Percentiles rank a stretch among this genome's conserved stretches.
Evolutionary conservation across 495 filamentous ascomycete genomes (phyloP).

Genomic region (Lichina pygmaea): DNA sequence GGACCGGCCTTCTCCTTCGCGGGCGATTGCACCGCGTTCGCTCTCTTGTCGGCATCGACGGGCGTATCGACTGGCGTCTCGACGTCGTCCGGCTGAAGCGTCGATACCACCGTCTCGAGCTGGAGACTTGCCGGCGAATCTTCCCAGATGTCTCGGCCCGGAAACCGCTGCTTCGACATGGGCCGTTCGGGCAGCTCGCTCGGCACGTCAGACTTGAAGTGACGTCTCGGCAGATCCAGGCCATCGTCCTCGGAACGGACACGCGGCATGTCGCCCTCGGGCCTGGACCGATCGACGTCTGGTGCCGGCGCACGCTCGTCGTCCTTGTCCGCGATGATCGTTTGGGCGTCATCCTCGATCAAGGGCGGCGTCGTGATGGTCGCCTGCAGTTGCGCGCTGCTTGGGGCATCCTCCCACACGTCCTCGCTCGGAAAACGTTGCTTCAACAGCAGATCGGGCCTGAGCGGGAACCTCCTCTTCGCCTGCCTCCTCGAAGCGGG

Average conservation of each 20-base stretch:
- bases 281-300: not conserved
- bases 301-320: slow-evolving; percentile 2
- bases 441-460: slow-evolving; percentile 10
- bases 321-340: slow-evolving; percentile 10
- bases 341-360: slow-evolving; percentile 12
- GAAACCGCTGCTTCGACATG: slow-evolving; percentile 48
- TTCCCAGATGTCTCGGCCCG: slow-evolving; percentile 91
- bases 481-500: not conserved
- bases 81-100: slow-evolving; percentile 20
- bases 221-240: slow-evolving; percentile 6
- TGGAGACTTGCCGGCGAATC: slow-evolving; percentile 66
- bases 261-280: slow-evolving; percentile 15
- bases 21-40: slow-evolving; percentile 15
- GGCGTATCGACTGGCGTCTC: slow-evolving; percentile 8
- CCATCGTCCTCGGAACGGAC: slow-evolving; percentile 3
- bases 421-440: slow-evolving; percentile 82
- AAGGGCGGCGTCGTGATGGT: slow-evolving; percentile 63
- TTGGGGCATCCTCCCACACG: slow-evolving; percentile 91
- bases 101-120: slow-evolving; percentile 51
- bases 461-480: not conserved
- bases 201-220: slow-evolving; percentile 14
- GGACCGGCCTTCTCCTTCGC: slow-evolving; percentile 13
- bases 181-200: slow-evolving; percentile 13
- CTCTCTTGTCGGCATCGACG: slow-evolving; percentile 4
- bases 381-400: slow-evolving; percentile 55